A percentile compares a stretch with the other conserved stretches of the same genome.
These are phyloP conservation scores for Exophiala spinifera DNA, from an alignment of 2,329 filamentous ascomycete species.

Conservation along the genomic window DNA sequence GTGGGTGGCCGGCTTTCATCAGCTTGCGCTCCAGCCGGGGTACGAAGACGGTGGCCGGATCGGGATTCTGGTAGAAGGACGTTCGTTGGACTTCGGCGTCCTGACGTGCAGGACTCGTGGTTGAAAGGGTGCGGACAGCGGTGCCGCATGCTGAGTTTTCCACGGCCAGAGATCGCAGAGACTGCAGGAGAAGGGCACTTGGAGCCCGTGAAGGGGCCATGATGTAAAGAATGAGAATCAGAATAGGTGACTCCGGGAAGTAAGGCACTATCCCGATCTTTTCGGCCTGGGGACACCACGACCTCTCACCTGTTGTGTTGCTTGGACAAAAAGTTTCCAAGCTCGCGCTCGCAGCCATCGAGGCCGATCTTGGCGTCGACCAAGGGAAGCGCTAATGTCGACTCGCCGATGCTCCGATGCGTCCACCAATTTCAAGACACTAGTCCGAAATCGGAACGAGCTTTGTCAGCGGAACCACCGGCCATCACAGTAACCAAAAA, in stretches of 20 bases:
- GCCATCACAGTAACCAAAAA: no score
- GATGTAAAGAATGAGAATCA: neutral
- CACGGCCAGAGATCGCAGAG: conserved; percentile 19
- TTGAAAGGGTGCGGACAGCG: conserved; percentile 14
- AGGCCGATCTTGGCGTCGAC: neutral
- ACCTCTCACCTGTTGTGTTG: no score
- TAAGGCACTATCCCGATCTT: neutral
- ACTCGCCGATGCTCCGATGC: no score
- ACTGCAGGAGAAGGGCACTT: conserved; percentile 26
- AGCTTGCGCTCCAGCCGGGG: conserved; percentile 65
- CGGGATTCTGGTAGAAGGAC: conserved; percentile 44
- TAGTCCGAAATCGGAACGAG: no score
- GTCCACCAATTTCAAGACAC: no score
- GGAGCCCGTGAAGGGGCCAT: conserved; percentile 29
- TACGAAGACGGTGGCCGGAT: conserved; percentile 67
- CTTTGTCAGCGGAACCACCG: no score
- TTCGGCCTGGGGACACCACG: neutral
- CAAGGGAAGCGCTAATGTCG: no score
- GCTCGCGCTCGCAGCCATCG: neutral
- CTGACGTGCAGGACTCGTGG: conserved; percentile 13
- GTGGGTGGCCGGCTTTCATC: conserved; percentile 64
- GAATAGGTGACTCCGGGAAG: neutral
- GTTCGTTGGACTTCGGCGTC: conserved; percentile 39
- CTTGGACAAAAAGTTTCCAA: no score
- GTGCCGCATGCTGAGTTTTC: conserved; percentile 4